Conservation (phyloP, 78 protist genomes). For the Paulinella micropora region DNA sequence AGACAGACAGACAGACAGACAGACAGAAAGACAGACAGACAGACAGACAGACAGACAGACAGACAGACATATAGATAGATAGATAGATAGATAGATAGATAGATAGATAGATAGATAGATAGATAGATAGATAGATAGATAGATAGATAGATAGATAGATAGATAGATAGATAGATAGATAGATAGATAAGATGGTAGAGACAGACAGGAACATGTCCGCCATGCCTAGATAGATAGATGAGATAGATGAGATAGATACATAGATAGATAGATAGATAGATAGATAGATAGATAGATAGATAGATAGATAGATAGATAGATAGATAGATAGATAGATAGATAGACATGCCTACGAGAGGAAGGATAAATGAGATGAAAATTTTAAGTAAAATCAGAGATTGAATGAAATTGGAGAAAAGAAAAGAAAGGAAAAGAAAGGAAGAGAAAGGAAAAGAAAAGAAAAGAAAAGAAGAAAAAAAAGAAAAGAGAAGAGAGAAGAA, state of each 20-base stretch:
- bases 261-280: not conserved
- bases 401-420: not conserved
- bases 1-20: not conserved
- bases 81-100: not conserved
- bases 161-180: not conserved
- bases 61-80: not conserved
- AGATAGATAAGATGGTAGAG: not conserved
- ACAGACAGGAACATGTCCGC: no score
- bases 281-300: not conserved
- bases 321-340: not conserved
- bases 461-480: not conserved
- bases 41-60: not conserved
- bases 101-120: not conserved
- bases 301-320: not conserved
- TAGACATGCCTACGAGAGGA: not conserved
- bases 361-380: not conserved
- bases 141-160: not conserved
- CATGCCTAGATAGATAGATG: no score
- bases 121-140: not conserved
- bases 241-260: no score
- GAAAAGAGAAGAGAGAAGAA: not conserved
- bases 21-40: not conserved
- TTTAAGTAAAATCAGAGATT: not conserved
- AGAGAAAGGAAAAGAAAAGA: not conserved
- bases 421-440: not conserved